Evolutionary conservation across 2,329 filamentous ascomycete genomes (phyloP).

Genomic region (Pseudogymnoascus destructans): DNA sequence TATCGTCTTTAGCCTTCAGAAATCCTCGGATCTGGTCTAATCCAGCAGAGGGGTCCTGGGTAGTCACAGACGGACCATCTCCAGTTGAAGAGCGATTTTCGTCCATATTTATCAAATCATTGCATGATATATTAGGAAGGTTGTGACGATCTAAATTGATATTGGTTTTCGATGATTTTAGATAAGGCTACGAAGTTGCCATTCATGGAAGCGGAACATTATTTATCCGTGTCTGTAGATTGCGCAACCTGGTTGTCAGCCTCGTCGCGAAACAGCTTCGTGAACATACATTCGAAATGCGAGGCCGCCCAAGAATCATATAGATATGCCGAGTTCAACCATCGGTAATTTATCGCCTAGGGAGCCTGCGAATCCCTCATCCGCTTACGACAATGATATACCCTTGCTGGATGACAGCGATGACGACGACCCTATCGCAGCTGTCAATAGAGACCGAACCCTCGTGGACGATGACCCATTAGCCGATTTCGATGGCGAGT

Average conservation of each 20-base stretch:
- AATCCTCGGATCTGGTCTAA: slow-evolving; percentile 41
- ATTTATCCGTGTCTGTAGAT: slow-evolving; percentile 1
- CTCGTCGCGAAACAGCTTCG: not conserved
- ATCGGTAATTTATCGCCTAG: slow-evolving; percentile 17
- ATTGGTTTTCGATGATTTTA: not conserved
- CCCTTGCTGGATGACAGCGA: slow-evolving; percentile 31
- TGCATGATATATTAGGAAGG: not conserved
- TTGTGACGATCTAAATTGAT: not conserved
- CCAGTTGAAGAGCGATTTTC: not conserved
- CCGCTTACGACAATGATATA: slow-evolving; percentile 12
- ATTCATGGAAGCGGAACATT: not conserved
- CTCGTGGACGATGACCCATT: slow-evolving; percentile 45
- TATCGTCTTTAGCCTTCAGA: slow-evolving; percentile 49
- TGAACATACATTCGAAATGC: slow-evolving; percentile 9
- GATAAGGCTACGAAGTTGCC: not conserved
- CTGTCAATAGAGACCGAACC: slow-evolving; percentile 22
- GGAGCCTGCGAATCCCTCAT: slow-evolving; percentile 18
- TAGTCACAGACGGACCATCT: not conserved
- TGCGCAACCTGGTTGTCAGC: slow-evolving; percentile 8
- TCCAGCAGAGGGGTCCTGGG: slow-evolving; percentile 16
- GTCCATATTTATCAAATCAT: not conserved
- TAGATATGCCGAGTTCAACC: slow-evolving; percentile 25
- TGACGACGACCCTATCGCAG: slow-evolving; percentile 24
- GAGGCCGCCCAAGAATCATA: not conserved
- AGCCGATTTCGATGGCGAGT: slow-evolving; percentile 34